These are phyloP conservation scores for Phialocephala subalpina DNA, from an alignment of 2,329 filamentous ascomycete species.

Conservation along the genomic window DNA sequence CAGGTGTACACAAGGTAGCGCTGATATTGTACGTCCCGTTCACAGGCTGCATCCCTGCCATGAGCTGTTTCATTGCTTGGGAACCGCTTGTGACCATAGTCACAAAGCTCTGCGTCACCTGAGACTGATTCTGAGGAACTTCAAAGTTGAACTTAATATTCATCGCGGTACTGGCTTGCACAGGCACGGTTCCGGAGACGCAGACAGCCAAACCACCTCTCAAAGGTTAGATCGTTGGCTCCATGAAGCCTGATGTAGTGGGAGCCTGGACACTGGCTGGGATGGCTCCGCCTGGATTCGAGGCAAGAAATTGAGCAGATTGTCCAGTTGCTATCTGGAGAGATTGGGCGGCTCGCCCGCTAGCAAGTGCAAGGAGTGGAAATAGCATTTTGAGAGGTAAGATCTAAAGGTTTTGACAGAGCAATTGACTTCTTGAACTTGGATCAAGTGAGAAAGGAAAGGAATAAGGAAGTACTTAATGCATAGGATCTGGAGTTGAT, in stretches of 20 bases:
- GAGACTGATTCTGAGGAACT: slow-evolving; percentile 2
- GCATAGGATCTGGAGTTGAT: too few species aligned
- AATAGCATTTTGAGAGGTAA: too few species aligned
- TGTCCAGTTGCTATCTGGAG: too few species aligned
- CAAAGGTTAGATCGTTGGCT: slow-evolving; percentile 8
- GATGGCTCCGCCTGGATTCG: slow-evolving; percentile 1
- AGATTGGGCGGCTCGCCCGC: too few species aligned
- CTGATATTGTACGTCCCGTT: slow-evolving; percentile 18
- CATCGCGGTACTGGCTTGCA: slow-evolving; percentile 9
- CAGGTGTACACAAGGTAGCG: slow-evolving; percentile 15
- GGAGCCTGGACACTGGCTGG: background rate
- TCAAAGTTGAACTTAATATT: slow-evolving; percentile 17
- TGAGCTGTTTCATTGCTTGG: background rate
- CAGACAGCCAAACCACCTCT: slow-evolving; percentile 11
- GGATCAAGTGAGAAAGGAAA: too few species aligned
- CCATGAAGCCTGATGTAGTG: background rate
- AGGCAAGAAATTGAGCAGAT: background rate
- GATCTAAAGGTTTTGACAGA: too few species aligned
- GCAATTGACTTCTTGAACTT: too few species aligned
- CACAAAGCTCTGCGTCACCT: slow-evolving; percentile 11
- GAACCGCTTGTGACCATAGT: slow-evolving; percentile 10
- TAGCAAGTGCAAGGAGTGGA: too few species aligned
- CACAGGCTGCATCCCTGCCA: background rate
- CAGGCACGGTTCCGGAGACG: slow-evolving; percentile 12
- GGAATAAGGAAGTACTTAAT: too few species aligned